Conservation (phyloP, 768 basidiomycete genomes). For the Leccinum subtestaceum region DNA sequence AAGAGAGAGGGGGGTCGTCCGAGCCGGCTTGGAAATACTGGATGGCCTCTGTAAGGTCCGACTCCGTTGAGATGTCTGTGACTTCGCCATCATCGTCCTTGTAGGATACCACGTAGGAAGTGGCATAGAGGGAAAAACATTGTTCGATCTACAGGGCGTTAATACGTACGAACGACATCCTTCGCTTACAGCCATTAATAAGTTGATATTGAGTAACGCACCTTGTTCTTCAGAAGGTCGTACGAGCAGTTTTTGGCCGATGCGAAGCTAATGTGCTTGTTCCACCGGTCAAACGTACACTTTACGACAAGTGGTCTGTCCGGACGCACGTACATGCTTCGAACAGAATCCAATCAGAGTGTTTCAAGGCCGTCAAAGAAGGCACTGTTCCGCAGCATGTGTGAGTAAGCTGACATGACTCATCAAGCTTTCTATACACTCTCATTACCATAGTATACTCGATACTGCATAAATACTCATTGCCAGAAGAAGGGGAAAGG, state of each 20-base stretch:
- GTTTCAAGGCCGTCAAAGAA: conserved; percentile 3
- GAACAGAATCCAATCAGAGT: not conserved
- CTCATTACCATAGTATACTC: not conserved
- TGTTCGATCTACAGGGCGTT: conserved; percentile 65
- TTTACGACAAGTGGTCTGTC: conserved; percentile 81
- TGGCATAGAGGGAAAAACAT: conserved; percentile 71
- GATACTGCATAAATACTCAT: not conserved
- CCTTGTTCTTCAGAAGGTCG: conserved; percentile 69
- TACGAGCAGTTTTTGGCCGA: conserved; percentile 80
- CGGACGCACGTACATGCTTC: conserved; percentile 45
- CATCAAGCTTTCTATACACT: not conserved
- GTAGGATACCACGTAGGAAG: conserved; percentile 73
- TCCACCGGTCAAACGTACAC: conserved; percentile 72
- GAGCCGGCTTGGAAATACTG: conserved; percentile 75
- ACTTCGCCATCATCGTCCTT: conserved; percentile 78
- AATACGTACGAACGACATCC: not conserved
- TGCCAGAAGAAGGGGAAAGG: conserved; percentile 9
- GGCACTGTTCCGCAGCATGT: conserved; percentile 26
- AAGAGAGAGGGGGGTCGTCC: conserved; percentile 70
- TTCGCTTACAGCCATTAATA: not conserved
- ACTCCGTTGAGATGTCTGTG: conserved; percentile 63
- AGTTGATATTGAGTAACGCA: conserved; percentile 34
- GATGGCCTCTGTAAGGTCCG: conserved; percentile 83
- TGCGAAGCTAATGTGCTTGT: conserved; percentile 75
- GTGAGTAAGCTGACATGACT: conserved; percentile 8